Evolutionary conservation across 2,329 filamentous ascomycete species (phyloP).

Genomic region (Botryotinia calthae): DNA sequence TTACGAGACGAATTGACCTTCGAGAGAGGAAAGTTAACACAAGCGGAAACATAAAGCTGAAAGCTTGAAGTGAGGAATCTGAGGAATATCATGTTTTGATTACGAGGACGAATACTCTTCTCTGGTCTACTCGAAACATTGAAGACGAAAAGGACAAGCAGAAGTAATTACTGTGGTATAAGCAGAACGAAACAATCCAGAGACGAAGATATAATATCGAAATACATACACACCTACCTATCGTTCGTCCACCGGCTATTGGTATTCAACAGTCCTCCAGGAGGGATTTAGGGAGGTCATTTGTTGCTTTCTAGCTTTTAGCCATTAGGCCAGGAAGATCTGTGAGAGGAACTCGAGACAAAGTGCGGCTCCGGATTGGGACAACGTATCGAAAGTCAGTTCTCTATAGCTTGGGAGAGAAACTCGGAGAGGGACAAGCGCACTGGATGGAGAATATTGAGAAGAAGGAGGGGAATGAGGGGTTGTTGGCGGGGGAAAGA

Average conservation of each 20-base stretch:
- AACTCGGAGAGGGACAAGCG: not conserved
- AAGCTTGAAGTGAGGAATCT: not conserved
- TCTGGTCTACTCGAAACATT: slow-evolving; percentile 1
- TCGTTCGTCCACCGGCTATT: not conserved
- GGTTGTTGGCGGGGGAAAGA: slow-evolving; percentile 27
- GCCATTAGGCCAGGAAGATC: slow-evolving; percentile 1
- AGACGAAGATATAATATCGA: not conserved
- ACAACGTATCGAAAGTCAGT: slow-evolving; percentile 7
- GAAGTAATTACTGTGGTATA: not conserved
- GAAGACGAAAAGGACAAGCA: not conserved
- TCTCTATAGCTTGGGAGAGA: not conserved
- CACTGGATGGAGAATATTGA: slow-evolving; percentile 18
- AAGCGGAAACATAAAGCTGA: not conserved
- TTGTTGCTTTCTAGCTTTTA: not conserved
- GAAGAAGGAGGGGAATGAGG: slow-evolving; percentile 27
- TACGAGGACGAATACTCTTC: slow-evolving; percentile 5
- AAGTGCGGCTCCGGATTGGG: slow-evolving; percentile 12
- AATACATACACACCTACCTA: not conserved
- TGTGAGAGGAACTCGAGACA: slow-evolving; percentile 17
- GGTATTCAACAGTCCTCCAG: not conserved
- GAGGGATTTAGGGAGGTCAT: not conserved
- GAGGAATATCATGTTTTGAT: slow-evolving; percentile 5
- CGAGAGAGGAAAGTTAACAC: not conserved
- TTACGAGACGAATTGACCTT: not conserved
- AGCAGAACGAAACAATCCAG: not conserved